Evolutionary conservation across 805 yeast genomes (phyloP), one percentile per base, ranked within the genome.

Genomic region (Candida odintsovae): DNA sequence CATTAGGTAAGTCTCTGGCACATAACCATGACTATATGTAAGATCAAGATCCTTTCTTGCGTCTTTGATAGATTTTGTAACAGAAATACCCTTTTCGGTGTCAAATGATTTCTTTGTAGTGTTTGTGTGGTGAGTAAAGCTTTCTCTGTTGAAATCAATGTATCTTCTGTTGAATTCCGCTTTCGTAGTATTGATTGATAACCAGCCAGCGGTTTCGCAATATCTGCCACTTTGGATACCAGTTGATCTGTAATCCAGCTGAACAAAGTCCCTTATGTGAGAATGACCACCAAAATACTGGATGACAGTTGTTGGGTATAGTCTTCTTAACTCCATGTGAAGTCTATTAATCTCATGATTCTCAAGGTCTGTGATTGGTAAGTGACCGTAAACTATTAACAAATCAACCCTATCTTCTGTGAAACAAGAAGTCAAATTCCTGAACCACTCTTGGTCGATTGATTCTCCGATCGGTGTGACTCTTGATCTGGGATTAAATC

Each of bases 281-380:
- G 95, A 82, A 65, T 92, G 98, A 1, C 97, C 98, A 1, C 97
- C 98, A 65, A 92, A 83, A 56, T 85, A 87, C 62, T 89, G 96
- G 44, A 92, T 85, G 0, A 80, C 69, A 0, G 75, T 72, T 26
- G 72, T 61, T 6, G 95, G 92, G 56, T 77, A 85, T 23, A 65
- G 67, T 22, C 61, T 49, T 49, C 97, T 75, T 23, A 92, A 64
- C 6, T 62, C 64, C 0, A 54, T 38, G 50, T 72, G 77, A 1
- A 73, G 50, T 50, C 55, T 46, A n/a, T 61, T 53, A 4, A 72
- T 56, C 31, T 62, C 66, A 21, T 61, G 61, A 38, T 59, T 66
- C 10, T 62, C 66, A 12, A 53, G 42, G 49, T 69, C 72, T 3
- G 68, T 65, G 0, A 82, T 77, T 0, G 97, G 97, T 16, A 86